Evolutionary conservation across 495 filamentous ascomycete species (phyloP).

Genomic region (Penicillium robsamsonii): DNA sequence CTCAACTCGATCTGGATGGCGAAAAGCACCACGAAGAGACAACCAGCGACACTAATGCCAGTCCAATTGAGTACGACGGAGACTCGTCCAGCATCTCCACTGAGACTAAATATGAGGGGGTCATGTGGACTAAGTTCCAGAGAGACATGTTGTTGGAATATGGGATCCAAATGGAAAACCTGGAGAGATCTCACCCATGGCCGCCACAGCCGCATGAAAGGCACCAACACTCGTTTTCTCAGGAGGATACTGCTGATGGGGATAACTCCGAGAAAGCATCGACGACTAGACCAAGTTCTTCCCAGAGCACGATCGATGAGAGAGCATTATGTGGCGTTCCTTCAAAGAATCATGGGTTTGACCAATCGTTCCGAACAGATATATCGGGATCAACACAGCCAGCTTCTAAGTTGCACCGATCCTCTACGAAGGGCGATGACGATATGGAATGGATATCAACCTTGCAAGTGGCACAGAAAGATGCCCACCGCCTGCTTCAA

Average conservation of each 20-base stretch:
- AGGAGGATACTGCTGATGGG: constrained; percentile 3
- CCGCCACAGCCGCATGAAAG: not conserved
- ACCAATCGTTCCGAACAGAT: constrained; percentile 1
- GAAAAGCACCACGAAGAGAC: not conserved
- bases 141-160: constrained; percentile 28
- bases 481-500: constrained; percentile 21
- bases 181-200: constrained; percentile 2
- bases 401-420: not conserved
- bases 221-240: not conserved
- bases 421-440: not conserved
- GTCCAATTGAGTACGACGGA: constrained; percentile 14
- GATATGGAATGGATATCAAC: constrained; percentile 25
- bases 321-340: not conserved
- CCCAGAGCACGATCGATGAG: constrained; percentile 3
- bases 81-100: constrained; percentile 3
- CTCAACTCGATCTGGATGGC: not conserved
- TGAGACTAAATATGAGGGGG: constrained; percentile 2
- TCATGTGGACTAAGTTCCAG: constrained; percentile 19
- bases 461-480: constrained; percentile 26
- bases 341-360: not conserved
- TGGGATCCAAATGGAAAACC: constrained; percentile 19
- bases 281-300: constrained; percentile 1
- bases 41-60: constrained; percentile 5
- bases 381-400: not conserved
- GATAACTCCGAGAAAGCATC: not conserved